A percentile compares a stretch with the other conserved stretches of the same genome.
phyloP scores from a whole-genome alignment of 129 eudicot species.

The Lonicera japonica region DNA sequence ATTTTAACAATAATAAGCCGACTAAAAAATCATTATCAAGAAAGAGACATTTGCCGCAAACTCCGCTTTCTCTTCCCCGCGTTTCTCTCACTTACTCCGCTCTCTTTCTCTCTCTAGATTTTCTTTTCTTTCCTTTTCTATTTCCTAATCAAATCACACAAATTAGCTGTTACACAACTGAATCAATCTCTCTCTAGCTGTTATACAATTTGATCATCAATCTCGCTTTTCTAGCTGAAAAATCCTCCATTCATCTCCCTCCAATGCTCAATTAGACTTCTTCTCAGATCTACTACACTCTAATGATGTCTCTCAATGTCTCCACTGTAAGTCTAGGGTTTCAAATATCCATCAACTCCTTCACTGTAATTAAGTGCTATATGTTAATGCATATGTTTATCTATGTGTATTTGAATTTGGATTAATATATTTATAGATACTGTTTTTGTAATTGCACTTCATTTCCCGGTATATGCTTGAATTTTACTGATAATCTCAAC shows the following conservation, averaged over 20 bases:
- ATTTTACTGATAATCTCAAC: background rate
- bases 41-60: background rate
- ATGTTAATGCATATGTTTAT: background rate
- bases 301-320: slow-evolving; percentile 29
- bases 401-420: no score
- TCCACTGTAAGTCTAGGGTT: slow-evolving; percentile 38
- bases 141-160: background rate
- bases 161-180: background rate
- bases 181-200: background rate
- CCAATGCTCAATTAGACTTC: slow-evolving; percentile 11
- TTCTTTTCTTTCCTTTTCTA: no score
- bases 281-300: slow-evolving; percentile 11
- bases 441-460: no score
- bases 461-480: background rate
- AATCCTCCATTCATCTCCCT: background rate
- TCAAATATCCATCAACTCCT: background rate
- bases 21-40: no score
- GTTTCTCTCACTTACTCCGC: background rate
- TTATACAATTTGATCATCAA: background rate
- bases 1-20: no score
- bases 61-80: background rate
- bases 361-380: background rate
- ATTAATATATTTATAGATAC: no score
- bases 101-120: no score
- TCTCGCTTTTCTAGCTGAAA: no score